These are phyloP conservation scores for Echium plantagineum DNA, from an alignment of 257 asterid genomes.

Conservation along the genomic window DNA sequence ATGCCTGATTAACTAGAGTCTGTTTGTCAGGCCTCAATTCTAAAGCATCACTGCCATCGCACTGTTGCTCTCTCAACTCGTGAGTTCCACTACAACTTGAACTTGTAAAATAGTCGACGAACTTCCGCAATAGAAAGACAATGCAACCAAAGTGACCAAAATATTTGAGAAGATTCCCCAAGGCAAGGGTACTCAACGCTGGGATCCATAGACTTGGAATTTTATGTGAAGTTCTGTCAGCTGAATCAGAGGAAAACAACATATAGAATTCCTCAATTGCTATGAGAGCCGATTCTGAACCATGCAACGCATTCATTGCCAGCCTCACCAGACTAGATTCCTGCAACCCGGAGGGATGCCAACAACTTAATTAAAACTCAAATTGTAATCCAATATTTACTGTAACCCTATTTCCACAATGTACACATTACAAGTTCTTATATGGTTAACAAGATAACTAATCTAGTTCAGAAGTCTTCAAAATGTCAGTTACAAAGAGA, in stretches of 20 bases:
- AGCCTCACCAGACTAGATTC: constrained; percentile 88
- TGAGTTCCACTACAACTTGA: constrained; percentile 26
- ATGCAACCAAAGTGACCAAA: constrained; percentile 77
- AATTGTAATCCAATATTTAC: no score
- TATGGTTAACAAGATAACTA: no score
- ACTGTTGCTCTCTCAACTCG: constrained; percentile 15
- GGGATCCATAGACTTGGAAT: constrained; percentile 69
- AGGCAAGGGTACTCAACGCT: constrained; percentile 64
- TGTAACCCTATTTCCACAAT: no score
- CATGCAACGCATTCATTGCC: constrained; percentile 83
- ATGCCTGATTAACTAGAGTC: constrained; percentile 81
- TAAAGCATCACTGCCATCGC: constrained; percentile 17
- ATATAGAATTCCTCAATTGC: constrained; percentile 52
- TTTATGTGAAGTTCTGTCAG: constrained; percentile 72
- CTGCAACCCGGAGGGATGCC: constrained; percentile 25
- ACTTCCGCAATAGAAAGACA: constrained; percentile 56
- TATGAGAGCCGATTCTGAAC: constrained; percentile 69
- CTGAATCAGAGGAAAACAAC: constrained; percentile 50
- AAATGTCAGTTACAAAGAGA: no score
- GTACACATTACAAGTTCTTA: no score
- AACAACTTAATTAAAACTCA: no score
- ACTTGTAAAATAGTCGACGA: constrained; percentile 46
- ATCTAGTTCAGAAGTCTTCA: no score
- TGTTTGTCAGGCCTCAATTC: constrained; percentile 14
- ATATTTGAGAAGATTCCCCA: constrained; percentile 70